Evolutionary conservation across 2,329 filamentous ascomycete species (phyloP).

Genomic region (Harringtonia aguacate): DNA sequence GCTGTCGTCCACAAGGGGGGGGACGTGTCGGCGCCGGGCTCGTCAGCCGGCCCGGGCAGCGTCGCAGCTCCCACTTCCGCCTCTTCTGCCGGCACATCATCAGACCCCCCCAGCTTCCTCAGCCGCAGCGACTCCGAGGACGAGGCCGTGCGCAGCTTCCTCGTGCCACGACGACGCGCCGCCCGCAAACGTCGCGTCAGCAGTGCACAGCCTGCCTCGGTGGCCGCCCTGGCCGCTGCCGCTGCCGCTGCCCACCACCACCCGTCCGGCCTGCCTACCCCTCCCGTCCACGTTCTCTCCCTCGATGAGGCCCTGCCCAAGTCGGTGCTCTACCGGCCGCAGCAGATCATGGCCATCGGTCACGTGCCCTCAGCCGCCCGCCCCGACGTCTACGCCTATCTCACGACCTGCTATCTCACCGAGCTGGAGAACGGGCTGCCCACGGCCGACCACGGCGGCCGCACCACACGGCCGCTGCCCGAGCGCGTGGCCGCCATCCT

Average conservation of each 20-base stretch:
- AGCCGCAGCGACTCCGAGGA: conserved; percentile 57
- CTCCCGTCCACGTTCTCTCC: conserved; percentile 22
- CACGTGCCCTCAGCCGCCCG: conserved; percentile 41
- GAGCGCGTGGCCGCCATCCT: conserved; percentile 39
- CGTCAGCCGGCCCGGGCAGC: background rate
- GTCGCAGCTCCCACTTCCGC: background rate
- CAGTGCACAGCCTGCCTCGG: conserved; percentile 26
- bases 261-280: background rate
- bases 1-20: conserved; percentile 12
- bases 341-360: conserved; percentile 53
- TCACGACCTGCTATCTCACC: conserved; percentile 46
- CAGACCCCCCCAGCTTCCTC: conserved; percentile 32
- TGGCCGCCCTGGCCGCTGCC: no score
- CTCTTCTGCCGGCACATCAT: conserved; percentile 18
- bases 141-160: conserved; percentile 49
- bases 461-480: conserved; percentile 22
- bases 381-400: conserved; percentile 42
- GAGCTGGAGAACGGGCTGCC: conserved; percentile 40
- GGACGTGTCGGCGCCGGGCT: conserved; percentile 13
- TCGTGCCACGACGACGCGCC: conserved; percentile 33
- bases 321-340: conserved; percentile 45
- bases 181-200: conserved; percentile 29
- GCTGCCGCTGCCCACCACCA: background rate
- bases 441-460: conserved; percentile 19
- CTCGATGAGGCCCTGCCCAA: conserved; percentile 49